These are phyloP conservation scores for Saturnispora hagleri DNA, from an alignment of 805 yeast species.

Conservation along the genomic window DNA sequence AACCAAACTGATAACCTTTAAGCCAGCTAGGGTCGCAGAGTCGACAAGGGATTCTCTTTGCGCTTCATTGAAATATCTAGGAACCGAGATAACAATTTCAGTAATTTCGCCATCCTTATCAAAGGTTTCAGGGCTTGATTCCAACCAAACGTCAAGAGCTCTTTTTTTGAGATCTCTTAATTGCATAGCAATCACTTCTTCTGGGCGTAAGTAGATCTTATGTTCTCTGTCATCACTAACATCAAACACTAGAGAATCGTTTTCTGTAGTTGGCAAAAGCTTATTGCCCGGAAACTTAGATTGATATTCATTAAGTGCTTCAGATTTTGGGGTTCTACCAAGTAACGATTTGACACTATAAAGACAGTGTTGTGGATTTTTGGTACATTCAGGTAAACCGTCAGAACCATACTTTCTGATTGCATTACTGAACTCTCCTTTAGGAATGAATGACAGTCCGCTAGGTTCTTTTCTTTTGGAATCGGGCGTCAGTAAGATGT, in stretches of 20 bases:
- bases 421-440: slow-evolving; percentile 31
- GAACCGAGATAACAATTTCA: slow-evolving; percentile 70
- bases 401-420: slow-evolving; percentile 75
- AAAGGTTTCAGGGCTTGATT: slow-evolving; percentile 40
- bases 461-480: slow-evolving; percentile 84
- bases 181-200: slow-evolving; percentile 81
- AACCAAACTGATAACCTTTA: slow-evolving; percentile 56
- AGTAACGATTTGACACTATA: slow-evolving; percentile 60
- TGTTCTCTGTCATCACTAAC: slow-evolving; percentile 26
- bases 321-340: slow-evolving; percentile 50
- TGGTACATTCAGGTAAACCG: slow-evolving; percentile 58
- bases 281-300: slow-evolving; percentile 53
- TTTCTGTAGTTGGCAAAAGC: slow-evolving; percentile 28
- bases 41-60: slow-evolving; percentile 68
- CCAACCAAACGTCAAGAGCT: slow-evolving; percentile 52
- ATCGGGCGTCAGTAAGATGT: slow-evolving; percentile 80
- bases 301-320: slow-evolving; percentile 37
- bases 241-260: slow-evolving; percentile 48
- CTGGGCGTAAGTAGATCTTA: slow-evolving; percentile 36
- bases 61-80: slow-evolving; percentile 54
- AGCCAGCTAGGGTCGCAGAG: slow-evolving; percentile 61
- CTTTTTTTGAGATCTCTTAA: slow-evolving; percentile 55
- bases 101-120: slow-evolving; percentile 32
- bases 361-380: slow-evolving; percentile 65
- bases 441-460: slow-evolving; percentile 49